Evolutionary conservation across 2,329 filamentous ascomycete genomes (phyloP), one percentile per base, ranked within the genome.

Genomic region (Samsoniella hepiali): DNA sequence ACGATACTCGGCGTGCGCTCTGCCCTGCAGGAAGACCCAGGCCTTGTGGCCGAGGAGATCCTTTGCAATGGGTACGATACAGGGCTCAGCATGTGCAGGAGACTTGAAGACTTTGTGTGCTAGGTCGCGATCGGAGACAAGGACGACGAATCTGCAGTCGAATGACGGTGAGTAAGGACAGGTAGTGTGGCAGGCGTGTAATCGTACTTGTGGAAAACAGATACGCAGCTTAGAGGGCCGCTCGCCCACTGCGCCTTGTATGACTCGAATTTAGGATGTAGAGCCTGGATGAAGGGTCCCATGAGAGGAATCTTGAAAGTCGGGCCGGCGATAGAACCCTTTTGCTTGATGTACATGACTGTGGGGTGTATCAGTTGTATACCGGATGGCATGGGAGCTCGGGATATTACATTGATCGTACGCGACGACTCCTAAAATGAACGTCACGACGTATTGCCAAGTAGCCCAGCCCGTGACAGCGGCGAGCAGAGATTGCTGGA

Each of bases 91-190:
- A 68, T 87, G 91, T 32, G 77, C 73, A 5, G 90, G 90, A 6
- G 89, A 91, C 74, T 93, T 93, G 83, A 93, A 91, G 67, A 92
- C 88, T 72, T 92, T 93, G 73, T 89, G 88, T 54, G 90, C 88
- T 73, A 93, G 85, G 75, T 93, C 90, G 69, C 90, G 87, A 58
- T 88, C 88, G 9, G 89, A 90, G 34, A 87, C 89, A 66, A 93
- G 88, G 57, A 93, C 88, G 65, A 93, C 90, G 74, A 93, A 93
- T 71, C 89, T 91, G 67, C 2, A 1, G 34, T 32, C 2, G 22
- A 56, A 45, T n/a, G 5, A 31, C 3, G 32, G 42, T 47, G 3
- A 64, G 42, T 10, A 10, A 31, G 11, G 13, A 29, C 11, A 11
- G 22, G 34, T 32, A 45, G 29, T 49, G 3, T 5, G 5, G 9